Conservation (phyloP, 257 asterid species). For the Fraxinus americana region DNA sequence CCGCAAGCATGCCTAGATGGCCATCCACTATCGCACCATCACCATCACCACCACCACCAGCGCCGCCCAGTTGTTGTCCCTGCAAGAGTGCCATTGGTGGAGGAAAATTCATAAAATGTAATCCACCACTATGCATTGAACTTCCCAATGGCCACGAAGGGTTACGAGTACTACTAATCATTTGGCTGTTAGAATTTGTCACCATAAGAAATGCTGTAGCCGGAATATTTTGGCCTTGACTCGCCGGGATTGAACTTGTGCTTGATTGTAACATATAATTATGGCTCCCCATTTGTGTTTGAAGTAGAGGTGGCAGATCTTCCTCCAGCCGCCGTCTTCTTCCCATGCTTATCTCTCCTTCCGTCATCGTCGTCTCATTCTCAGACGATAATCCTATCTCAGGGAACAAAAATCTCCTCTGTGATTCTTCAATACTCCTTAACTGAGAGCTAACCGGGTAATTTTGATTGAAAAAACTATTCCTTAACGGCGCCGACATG, state of each 20-base stretch:
- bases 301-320: constrained; percentile 13
- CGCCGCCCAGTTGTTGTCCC: constrained; percentile 41
- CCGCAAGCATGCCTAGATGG: constrained; percentile 61
- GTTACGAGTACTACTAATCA: constrained; percentile 33
- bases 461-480: neutral
- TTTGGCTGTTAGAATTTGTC: constrained; percentile 17
- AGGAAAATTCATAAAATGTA: constrained; percentile 62
- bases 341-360: neutral
- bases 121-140: constrained; percentile 34
- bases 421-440: neutral
- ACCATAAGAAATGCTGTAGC: constrained; percentile 39
- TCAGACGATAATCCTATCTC: neutral
- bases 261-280: constrained; percentile 42
- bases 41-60: constrained; percentile 8
- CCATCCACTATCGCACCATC: constrained; percentile 44
- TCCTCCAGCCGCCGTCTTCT: constrained; percentile 26
- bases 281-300: constrained; percentile 25
- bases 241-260: constrained; percentile 39
- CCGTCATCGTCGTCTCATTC: neutral
- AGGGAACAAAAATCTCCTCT: neutral
- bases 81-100: constrained; percentile 38
- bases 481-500: constrained; percentile 12
- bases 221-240: constrained; percentile 36
- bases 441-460: neutral
- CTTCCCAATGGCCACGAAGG: constrained; percentile 52